Evolutionary conservation across 148 eudicot species (phyloP).

Genomic region (Polygonum aviculare): DNA sequence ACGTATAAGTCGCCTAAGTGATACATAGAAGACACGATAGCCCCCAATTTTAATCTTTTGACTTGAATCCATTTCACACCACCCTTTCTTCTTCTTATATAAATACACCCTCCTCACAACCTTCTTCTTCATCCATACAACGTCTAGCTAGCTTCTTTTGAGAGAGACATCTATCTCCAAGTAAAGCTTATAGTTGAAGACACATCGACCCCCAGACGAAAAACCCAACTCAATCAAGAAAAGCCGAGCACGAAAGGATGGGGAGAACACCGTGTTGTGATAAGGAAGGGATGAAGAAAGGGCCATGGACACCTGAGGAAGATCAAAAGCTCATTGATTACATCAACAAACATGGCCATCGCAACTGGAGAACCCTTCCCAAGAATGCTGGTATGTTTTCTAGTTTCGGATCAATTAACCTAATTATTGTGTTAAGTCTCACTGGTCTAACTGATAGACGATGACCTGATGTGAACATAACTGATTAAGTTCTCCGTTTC

Average conservation of each 20-base stretch:
- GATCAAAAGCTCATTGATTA: conserved; percentile 8
- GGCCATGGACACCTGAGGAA: conserved; percentile 16
- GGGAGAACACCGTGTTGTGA: conserved; percentile 15
- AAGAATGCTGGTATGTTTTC: conserved; percentile 3
- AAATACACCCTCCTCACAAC: background rate
- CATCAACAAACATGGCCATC: conserved; percentile 6
- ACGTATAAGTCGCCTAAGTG: conserved; percentile 7
- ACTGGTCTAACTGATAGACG: no score
- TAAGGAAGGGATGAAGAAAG: conserved; percentile 11
- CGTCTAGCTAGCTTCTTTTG: background rate
- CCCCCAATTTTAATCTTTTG: background rate
- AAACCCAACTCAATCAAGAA: background rate
- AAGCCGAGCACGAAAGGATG: background rate
- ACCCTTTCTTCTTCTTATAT: background rate
- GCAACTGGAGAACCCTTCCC: conserved; percentile 10
- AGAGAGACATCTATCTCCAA: background rate
- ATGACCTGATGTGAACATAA: no score
- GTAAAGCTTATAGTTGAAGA: background rate
- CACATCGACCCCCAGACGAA: no score
- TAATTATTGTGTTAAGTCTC: no score
- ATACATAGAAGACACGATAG: conserved; percentile 5
- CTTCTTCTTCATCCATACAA: background rate
- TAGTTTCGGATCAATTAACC: no score
- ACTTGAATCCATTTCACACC: conserved; percentile 2
- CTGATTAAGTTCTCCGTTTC: no score